A percentile compares a stretch with the other conserved stretches of the same genome.
Evolutionary conservation across 2,329 filamentous ascomycete genomes (phyloP).

Genomic region (Aspergillus persii): DNA sequence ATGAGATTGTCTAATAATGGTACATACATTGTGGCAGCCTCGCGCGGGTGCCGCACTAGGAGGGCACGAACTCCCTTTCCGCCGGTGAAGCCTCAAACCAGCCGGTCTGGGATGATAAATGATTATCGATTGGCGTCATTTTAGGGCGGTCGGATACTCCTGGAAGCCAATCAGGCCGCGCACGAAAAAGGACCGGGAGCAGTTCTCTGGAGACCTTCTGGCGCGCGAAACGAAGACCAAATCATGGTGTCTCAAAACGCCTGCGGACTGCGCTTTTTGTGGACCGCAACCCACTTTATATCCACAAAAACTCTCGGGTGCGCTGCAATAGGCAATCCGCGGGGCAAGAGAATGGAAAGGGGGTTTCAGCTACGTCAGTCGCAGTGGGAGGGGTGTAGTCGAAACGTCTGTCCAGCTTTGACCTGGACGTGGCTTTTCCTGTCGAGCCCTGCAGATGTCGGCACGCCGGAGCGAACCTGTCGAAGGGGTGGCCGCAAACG

Average conservation of each 20-base stretch:
- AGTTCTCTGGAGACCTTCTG: background rate
- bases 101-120: background rate
- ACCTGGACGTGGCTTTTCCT: no score
- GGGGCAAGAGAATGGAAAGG: background rate
- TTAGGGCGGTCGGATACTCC: background rate
- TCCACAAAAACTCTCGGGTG: background rate
- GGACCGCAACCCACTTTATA: background rate
- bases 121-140: background rate
- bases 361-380: background rate
- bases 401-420: background rate
- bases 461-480: background rate
- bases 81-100: background rate
- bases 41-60: background rate
- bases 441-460: no score
- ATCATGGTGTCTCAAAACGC: background rate
- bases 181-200: background rate
- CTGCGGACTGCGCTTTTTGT: background rate
- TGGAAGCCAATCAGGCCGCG: background rate
- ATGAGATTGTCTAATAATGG: no score
- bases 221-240: background rate
- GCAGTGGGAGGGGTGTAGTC: background rate
- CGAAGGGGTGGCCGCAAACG: background rate
- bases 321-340: background rate
- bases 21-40: background rate
- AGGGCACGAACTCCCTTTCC: no score